Percentiles rank a stretch among this genome's conserved stretches.
phyloP scores from a whole-genome alignment of 2,329 filamentous ascomycete genomes.

The Clarireedia sp. region DNA sequence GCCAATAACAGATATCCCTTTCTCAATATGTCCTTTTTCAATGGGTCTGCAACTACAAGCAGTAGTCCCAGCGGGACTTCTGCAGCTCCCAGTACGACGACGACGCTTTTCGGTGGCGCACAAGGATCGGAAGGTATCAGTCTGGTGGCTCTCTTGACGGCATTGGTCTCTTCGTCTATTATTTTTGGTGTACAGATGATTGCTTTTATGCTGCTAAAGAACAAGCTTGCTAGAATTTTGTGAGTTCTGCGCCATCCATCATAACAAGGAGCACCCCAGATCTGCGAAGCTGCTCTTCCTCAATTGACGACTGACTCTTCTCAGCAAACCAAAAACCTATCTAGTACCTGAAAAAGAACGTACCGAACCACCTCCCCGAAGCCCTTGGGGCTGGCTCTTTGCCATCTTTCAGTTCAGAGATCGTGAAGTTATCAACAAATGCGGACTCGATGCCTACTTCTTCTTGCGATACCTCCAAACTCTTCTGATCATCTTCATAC shows the following conservation, averaged over 20 bases:
- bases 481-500: conserved; percentile 85
- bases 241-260: conserved; percentile 35
- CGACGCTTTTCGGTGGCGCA: conserved; percentile 12
- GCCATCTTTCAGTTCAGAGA: conserved; percentile 61
- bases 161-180: conserved; percentile 25
- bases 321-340: conserved; percentile 73
- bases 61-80: background rate
- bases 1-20: background rate
- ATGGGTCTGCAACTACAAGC: background rate
- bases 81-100: background rate
- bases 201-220: conserved; percentile 68
- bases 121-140: conserved; percentile 26
- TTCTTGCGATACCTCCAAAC: conserved; percentile 86
- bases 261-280: background rate
- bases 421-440: conserved; percentile 86
- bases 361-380: conserved; percentile 62
- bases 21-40: background rate
- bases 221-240: conserved; percentile 78
- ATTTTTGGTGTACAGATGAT: conserved; percentile 43
- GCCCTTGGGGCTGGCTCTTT: conserved; percentile 41
- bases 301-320: conserved; percentile 11
- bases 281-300: background rate
- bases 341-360: conserved; percentile 79
- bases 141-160: conserved; percentile 28
- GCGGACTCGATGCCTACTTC: conserved; percentile 93